Evolutionary conservation across 2,329 filamentous ascomycete genomes (phyloP), one percentile per base, ranked within the genome.

Genomic region (Aspergillus eucalypticola): DNA sequence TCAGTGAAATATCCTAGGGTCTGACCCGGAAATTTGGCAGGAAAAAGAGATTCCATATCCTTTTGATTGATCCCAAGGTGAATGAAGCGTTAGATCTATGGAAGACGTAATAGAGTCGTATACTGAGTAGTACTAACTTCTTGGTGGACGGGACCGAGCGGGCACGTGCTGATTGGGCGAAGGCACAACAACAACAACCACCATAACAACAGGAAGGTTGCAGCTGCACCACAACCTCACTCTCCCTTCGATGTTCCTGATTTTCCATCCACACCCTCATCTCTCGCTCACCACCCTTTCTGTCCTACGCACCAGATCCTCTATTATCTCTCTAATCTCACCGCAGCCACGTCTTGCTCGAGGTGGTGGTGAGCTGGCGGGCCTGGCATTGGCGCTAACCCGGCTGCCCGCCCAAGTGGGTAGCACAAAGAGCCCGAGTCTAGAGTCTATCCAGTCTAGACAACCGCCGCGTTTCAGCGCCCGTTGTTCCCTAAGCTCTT

Each of bases 371-470:
- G 48, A 38, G 17, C 23, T 46, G 46, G 41, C 29, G 27, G 41
- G 52, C 52, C 35, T 56, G 29, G 46, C 46, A 39, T 56, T 38
- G 29, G 41, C 53, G 60, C 60, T 54, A 56, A 50, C 27, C 19
- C 48, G 51, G 46, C 32, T 57, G 38, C 35, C 58, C 54, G 35
- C 54, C 46, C 5, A 55, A 60, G 58, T 60, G 61, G 60, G 58
- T 63, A 60, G 57, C 48, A 49, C 58, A 35, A 35, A 60, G 25
- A 38, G 32, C 15, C 55, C 41, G 49, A 23, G 39, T 50, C 46
- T 35, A 35, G 32, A 35, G 32, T 35, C 5, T n/a, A 21, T 42
- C 39, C 13, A 42, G 39, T 42, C 39, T 49, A 49, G 44, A 49
- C 44, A 23, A 15, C 10, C 44, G 44, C 44, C 44, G 44, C 44